Evolutionary conservation across 495 filamentous ascomycete genomes (phyloP).

Genomic region (Lindgomyces ingoldianus): DNA sequence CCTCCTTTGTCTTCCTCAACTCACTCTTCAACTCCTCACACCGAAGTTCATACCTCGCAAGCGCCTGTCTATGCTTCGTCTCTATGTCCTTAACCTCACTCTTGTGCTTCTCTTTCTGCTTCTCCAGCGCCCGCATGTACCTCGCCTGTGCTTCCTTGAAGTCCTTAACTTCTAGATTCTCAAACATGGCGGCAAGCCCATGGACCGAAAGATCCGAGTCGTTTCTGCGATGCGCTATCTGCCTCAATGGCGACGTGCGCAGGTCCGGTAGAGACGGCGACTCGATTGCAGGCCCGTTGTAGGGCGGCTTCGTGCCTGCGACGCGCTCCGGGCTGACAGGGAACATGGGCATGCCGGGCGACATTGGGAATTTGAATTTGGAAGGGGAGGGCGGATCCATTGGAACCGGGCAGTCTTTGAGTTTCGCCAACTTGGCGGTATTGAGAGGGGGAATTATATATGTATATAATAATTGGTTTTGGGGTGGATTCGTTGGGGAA

Average conservation of each 20-base stretch:
- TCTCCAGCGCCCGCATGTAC: constrained; percentile 45
- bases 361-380: constrained; percentile 48
- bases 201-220: constrained; percentile 81
- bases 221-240: constrained; percentile 43
- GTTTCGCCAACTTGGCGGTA: constrained; percentile 34
- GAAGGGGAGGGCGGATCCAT: constrained; percentile 37
- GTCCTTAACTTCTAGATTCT: constrained; percentile 58
- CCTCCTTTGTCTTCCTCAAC: constrained; percentile 6
- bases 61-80: constrained; percentile 11
- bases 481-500: background rate
- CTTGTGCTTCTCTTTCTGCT: constrained; percentile 77
- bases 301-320: constrained; percentile 52
- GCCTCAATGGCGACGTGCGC: constrained; percentile 43
- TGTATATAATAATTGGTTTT: background rate
- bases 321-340: constrained; percentile 78
- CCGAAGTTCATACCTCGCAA: constrained; percentile 13
- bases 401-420: constrained; percentile 26
- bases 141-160: constrained; percentile 51
- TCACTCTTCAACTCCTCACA: constrained; percentile 22
- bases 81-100: constrained; percentile 32
- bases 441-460: background rate
- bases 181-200: constrained; percentile 82
- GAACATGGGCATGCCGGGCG: constrained; percentile 64
- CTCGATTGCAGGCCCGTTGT: constrained; percentile 43
- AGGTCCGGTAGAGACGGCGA: constrained; percentile 58